Base-by-base conservation (phyloP, 257 asterid species). In the Capsicum baccatum region DNA sequence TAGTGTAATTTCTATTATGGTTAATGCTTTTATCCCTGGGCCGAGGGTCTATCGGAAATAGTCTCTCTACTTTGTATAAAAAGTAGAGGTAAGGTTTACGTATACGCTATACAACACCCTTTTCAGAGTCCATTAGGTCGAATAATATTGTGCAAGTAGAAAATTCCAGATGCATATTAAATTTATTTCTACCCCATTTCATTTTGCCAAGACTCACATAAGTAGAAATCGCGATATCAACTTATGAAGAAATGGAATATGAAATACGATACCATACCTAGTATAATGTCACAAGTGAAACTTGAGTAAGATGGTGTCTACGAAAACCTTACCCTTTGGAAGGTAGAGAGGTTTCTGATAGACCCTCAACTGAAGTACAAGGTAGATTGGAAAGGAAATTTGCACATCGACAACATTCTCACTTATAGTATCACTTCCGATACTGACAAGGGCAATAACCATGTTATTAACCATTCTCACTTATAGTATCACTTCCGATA, bases 81-180 rank as follows among this genome's bases (percentile, higher is more conserved):
- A 63, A 8, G 3, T n/a, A 21, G 69, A 3, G 16, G 8, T 63
- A 63, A 64, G 0, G 15, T 26, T 6, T 64, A 7, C 0, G 0
- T 10, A 21, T 15, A 19, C 11, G 15, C 0, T 21, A 63, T 16
- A 62, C 26, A 62, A 4, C 8, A 62, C 6, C 6, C 37, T 19
- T 3, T 11, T 3, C 0, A n/a, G 13, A 60, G 13, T 3, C 3
- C 35, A 60, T 4, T n/a, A 0, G 0, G 10, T 0, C 0, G 2
- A 59, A n/a, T 60, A 60, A n/a, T 0, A 62, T 62, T 62, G 68
- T n/a, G 68, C 37, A 62, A 62, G 68, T 19, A 14, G 37, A 62
- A 62, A 19, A 62, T 62, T 7, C 68, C 3, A 0, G 26, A 19
- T n/a, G 8, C 42, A 39, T 39, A 39, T 39, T 39, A 39, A 39